Conservation (phyloP, 257 asterid genomes). For the Nicotiana undulata region DNA sequence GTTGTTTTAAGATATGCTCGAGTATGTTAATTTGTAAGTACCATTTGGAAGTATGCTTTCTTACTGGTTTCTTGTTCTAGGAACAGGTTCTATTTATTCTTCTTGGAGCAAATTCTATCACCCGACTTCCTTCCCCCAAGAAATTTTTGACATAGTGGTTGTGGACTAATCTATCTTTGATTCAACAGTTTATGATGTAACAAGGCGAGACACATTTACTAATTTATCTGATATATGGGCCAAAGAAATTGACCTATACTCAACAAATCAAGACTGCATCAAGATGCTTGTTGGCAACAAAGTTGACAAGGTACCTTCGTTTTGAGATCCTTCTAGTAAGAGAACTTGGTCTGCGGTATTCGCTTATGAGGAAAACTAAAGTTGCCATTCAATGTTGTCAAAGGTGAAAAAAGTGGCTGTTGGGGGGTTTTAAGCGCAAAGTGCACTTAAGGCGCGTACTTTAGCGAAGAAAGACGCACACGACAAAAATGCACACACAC, state of each 20-base stretch:
- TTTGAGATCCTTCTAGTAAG: not conserved
- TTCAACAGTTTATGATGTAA: slow-evolving; percentile 79
- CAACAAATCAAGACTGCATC: slow-evolving; percentile 83
- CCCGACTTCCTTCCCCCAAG: not conserved
- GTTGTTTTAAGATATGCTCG: not conserved
- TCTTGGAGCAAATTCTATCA: not conserved
- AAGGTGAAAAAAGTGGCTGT: too few relatives aligned
- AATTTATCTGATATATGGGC: slow-evolving; percentile 90
- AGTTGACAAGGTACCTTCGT: slow-evolving; percentile 67
- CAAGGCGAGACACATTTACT: slow-evolving; percentile 78
- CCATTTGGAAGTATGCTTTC: not conserved
- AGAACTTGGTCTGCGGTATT: not conserved
- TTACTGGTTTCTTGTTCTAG: not conserved
- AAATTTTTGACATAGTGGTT: not conserved
- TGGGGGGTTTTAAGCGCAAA: too few relatives aligned
- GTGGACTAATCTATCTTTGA: not conserved
- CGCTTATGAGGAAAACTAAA: too few relatives aligned
- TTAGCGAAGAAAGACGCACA: too few relatives aligned
- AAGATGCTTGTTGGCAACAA: slow-evolving; percentile 97
- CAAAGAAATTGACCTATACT: slow-evolving; percentile 79
- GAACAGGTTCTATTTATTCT: not conserved
- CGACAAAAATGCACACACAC: too few relatives aligned
- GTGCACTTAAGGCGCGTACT: too few relatives aligned
- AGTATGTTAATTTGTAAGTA: not conserved
- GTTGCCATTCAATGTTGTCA: too few relatives aligned